phyloP scores from a whole-genome alignment of 768 basidiomycete species.

The Boletus sensibilis region DNA sequence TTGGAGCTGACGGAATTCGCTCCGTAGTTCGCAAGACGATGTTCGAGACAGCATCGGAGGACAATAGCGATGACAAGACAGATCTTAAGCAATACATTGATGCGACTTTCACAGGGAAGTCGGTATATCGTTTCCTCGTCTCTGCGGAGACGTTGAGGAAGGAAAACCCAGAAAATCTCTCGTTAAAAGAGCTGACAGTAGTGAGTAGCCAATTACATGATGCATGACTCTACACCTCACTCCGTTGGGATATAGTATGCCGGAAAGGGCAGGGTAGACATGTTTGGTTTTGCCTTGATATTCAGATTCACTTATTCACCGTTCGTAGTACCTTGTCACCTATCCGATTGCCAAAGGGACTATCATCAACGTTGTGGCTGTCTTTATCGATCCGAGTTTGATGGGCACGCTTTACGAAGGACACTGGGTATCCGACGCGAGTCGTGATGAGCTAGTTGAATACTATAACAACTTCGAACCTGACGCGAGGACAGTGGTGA shows the following conservation, averaged over 20 bases:
- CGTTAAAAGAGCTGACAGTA: constrained; percentile 16
- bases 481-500: constrained; percentile 30
- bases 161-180: constrained; percentile 22
- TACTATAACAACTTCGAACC: constrained; percentile 38
- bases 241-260: constrained; percentile 8
- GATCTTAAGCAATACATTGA: constrained; percentile 16
- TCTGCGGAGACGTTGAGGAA: constrained; percentile 31
- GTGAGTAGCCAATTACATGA: constrained; percentile 19
- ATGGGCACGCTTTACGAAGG: constrained; percentile 34
- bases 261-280: constrained; percentile 8
- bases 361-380: constrained; percentile 37
- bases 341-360: constrained; percentile 41
- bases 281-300: background rate
- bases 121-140: constrained; percentile 40
- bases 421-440: constrained; percentile 30
- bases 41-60: constrained; percentile 18
- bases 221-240: constrained; percentile 6
- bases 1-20: constrained; percentile 48
- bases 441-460: constrained; percentile 35
- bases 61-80: background rate
- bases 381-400: constrained; percentile 28
- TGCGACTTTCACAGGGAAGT: constrained; percentile 43
- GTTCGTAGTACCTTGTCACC: constrained; percentile 36
- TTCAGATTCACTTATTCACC: background rate
- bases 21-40: constrained; percentile 27